A percentile compares a stretch with the other conserved stretches of the same genome.
These are phyloP conservation scores for Postia placenta DNA, from an alignment of 768 basidiomycete genomes.

Conservation along the genomic window DNA sequence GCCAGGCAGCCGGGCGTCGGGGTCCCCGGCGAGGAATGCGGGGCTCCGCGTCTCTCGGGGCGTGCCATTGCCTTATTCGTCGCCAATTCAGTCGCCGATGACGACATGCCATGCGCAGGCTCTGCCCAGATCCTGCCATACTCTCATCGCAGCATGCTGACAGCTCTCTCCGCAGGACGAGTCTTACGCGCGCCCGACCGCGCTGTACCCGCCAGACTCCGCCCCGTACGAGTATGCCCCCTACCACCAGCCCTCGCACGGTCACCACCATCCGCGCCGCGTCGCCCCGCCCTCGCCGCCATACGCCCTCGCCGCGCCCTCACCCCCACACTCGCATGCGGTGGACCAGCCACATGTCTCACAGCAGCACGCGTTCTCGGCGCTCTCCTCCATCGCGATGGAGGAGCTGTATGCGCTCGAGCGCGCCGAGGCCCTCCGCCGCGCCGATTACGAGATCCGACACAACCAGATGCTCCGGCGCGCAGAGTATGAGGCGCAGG, in stretches of 20 bases:
- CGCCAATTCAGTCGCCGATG: too few species aligned
- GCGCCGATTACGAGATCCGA: slow-evolving; percentile 82
- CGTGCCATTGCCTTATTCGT: too few species aligned
- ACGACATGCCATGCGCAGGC: too few species aligned
- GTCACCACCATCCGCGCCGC: slow-evolving; percentile 16
- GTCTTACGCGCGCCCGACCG: slow-evolving; percentile 35
- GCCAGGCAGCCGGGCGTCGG: too few species aligned
- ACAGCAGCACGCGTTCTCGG: slow-evolving; percentile 50
- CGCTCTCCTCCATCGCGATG: slow-evolving; percentile 72
- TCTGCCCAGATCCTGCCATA: background rate
- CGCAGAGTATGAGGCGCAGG: slow-evolving; percentile 56
- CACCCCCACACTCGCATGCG: slow-evolving; percentile 7
- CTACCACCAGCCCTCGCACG: slow-evolving; percentile 4
- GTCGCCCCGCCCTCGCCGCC: slow-evolving; percentile 20
- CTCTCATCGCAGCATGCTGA: slow-evolving; percentile 5
- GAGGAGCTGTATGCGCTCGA: slow-evolving; percentile 89
- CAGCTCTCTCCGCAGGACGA: slow-evolving; percentile 21
- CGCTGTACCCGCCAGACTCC: slow-evolving; percentile 21
- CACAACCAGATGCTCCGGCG: slow-evolving; percentile 50
- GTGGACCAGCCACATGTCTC: background rate
- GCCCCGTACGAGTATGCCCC: slow-evolving; percentile 17
- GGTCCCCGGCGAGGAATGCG: background rate
- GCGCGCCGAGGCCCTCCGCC: slow-evolving; percentile 71
- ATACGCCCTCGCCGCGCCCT: slow-evolving; percentile 14
- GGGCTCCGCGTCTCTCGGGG: too few species aligned